These are phyloP conservation scores for Ampelocalamus luodianensis DNA, from an alignment of 176 grass and related monocot genomes.

Conservation along the genomic window DNA sequence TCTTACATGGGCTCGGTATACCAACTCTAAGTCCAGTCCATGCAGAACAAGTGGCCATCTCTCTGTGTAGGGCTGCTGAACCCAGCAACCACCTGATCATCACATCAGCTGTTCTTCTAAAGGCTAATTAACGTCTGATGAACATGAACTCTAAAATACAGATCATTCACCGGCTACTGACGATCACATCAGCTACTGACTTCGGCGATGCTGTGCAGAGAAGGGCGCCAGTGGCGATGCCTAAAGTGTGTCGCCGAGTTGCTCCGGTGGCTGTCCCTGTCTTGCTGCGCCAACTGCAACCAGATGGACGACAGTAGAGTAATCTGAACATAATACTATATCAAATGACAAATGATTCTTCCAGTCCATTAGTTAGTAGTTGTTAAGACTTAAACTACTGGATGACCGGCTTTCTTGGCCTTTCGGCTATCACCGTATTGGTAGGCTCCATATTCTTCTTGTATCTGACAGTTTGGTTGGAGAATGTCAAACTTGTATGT, in stretches of 20 bases:
- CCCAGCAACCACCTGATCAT: background rate
- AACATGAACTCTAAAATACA: conserved; percentile 16
- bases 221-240: conserved; percentile 82
- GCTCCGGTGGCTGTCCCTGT: conserved; percentile 45
- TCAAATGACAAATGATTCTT: background rate
- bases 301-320: conserved; percentile 40
- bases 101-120: background rate
- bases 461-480: conserved; percentile 32
- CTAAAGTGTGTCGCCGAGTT: conserved; percentile 16
- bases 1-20: conserved; percentile 14
- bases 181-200: conserved; percentile 40
- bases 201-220: conserved; percentile 82
- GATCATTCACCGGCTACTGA: conserved; percentile 13
- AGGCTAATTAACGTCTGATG: conserved; percentile 13
- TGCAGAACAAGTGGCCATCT: background rate
- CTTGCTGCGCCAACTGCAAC: conserved; percentile 24
- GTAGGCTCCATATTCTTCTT: conserved; percentile 39
- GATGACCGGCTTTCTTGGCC: conserved; percentile 25
- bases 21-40: conserved; percentile 15
- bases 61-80: background rate
- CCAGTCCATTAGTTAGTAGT: background rate
- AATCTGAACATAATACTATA: conserved; percentile 4
- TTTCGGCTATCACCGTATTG: conserved; percentile 21
- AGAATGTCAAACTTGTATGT: conserved; percentile 50
- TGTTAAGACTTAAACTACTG: background rate